A percentile compares a stretch with the other conserved stretches of the same genome.
Evolutionary conservation across 1,284 basidiomycete species (phyloP).

Genomic region (Inonotus hispidus): DNA sequence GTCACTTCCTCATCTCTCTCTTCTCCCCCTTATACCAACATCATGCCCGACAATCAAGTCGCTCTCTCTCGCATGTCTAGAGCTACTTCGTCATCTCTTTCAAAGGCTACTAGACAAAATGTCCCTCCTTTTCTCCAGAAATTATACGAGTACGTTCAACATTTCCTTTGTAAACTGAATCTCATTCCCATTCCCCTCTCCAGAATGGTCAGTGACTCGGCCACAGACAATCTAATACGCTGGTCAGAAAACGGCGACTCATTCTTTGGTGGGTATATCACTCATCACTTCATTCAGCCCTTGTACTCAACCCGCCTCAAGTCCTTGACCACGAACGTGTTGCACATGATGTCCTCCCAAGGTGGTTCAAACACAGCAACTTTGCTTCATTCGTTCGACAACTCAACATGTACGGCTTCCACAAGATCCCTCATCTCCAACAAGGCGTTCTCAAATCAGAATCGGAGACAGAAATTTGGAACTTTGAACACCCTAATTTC

Average conservation of each 20-base stretch:
- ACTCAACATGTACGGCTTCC: conserved; percentile 97
- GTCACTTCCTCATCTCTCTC: background rate
- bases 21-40: background rate
- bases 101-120: conserved; percentile 47
- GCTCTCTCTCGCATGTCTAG: conserved; percentile 45
- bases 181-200: background rate
- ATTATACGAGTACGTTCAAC: conserved; percentile 69
- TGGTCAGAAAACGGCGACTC: conserved; percentile 61
- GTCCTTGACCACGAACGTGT: conserved; percentile 94
- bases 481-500: conserved; percentile 91
- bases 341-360: conserved; percentile 83
- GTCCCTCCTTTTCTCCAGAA: conserved; percentile 91
- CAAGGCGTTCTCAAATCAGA: conserved; percentile 87
- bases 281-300: background rate
- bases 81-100: conserved; percentile 39
- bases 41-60: conserved; percentile 42
- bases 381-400: conserved; percentile 94
- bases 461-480: conserved; percentile 85
- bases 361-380: conserved; percentile 96
- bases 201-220: conserved; percentile 61
- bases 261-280: conserved; percentile 67
- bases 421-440: conserved; percentile 94
- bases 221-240: conserved; percentile 53
- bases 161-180: background rate
- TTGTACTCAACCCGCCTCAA: conserved; percentile 28